These are phyloP conservation scores for Thalia dealbata DNA, from an alignment of 176 grass and related monocot genomes.

Conservation along the genomic window DNA sequence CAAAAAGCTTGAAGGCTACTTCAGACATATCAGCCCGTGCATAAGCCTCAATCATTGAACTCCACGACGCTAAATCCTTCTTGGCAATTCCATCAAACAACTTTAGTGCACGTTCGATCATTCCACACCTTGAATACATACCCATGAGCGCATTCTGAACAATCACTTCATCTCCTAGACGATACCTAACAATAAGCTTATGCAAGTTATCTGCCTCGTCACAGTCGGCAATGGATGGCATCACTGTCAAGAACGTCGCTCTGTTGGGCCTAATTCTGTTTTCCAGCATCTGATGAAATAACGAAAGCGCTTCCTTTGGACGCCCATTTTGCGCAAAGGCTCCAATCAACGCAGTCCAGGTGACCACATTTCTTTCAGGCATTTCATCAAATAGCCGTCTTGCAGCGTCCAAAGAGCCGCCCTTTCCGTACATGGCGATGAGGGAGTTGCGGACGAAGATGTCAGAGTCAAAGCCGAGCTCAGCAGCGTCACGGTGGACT, in stretches of 20 bases:
- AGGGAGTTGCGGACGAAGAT: slow-evolving; percentile 22
- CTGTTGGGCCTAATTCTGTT: slow-evolving; percentile 19
- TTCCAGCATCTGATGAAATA: slow-evolving; percentile 16
- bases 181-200: not conserved
- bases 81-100: slow-evolving; percentile 14
- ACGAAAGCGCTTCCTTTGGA: slow-evolving; percentile 1
- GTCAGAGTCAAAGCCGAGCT: slow-evolving; percentile 6
- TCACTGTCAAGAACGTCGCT: slow-evolving; percentile 27
- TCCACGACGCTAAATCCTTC: slow-evolving; percentile 27
- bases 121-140: slow-evolving; percentile 16
- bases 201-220: slow-evolving; percentile 15
- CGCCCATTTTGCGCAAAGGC: slow-evolving; percentile 10
- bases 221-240: slow-evolving; percentile 1
- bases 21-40: not conserved
- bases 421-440: slow-evolving; percentile 20
- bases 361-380: slow-evolving; percentile 16
- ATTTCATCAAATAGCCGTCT: slow-evolving; percentile 20
- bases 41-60: slow-evolving; percentile 25
- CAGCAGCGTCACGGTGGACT: slow-evolving; percentile 1
- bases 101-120: slow-evolving; percentile 1
- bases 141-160: slow-evolving; percentile 21
- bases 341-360: slow-evolving; percentile 21
- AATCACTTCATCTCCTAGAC: slow-evolving; percentile 9
- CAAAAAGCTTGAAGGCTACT: slow-evolving; percentile 14
- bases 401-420: slow-evolving; percentile 6